Percentiles rank a stretch among this genome's conserved stretches.
phyloP scores from a whole-genome alignment of 352 stramenopile species.

The Pythium biforme region DNA sequence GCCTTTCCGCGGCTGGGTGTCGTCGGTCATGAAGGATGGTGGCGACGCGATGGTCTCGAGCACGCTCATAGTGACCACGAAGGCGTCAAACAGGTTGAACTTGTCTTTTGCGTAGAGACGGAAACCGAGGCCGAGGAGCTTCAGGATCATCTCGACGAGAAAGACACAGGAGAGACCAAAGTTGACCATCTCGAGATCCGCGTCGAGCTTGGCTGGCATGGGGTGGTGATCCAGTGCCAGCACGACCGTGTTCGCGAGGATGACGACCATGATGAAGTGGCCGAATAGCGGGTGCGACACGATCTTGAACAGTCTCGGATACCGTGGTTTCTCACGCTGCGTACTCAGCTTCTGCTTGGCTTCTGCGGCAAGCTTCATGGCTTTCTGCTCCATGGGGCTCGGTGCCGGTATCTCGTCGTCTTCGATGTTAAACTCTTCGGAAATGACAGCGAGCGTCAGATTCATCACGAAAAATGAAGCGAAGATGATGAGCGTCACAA shows the following conservation, averaged over 20 bases:
- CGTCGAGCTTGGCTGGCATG: slow-evolving; percentile 52
- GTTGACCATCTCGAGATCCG: slow-evolving; percentile 74
- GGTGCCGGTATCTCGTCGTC: slow-evolving; percentile 14
- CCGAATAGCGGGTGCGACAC: slow-evolving; percentile 64
- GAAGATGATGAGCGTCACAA: slow-evolving; percentile 89
- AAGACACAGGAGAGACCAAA: slow-evolving; percentile 79
- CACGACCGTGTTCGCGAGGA: slow-evolving; percentile 83
- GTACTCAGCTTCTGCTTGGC: slow-evolving; percentile 32
- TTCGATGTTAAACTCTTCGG: slow-evolving; percentile 85
- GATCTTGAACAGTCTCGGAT: slow-evolving; percentile 48
- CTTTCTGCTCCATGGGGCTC: slow-evolving; percentile 35
- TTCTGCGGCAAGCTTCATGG: slow-evolving; percentile 33
- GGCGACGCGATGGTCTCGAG: slow-evolving; percentile 67
- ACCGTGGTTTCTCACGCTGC: slow-evolving; percentile 24
- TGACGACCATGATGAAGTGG: slow-evolving; percentile 67
- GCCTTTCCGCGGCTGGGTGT: slow-evolving; percentile 50
- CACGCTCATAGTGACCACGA: slow-evolving; percentile 79
- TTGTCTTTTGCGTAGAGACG: slow-evolving; percentile 67
- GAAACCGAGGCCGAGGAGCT: slow-evolving; percentile 79
- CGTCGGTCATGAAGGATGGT: slow-evolving; percentile 64
- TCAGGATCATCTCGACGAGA: slow-evolving; percentile 75
- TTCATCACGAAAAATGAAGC: slow-evolving; percentile 95
- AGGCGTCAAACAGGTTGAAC: slow-evolving; percentile 87
- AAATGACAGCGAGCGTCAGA: slow-evolving; percentile 91
- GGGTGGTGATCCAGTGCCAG: slow-evolving; percentile 82